Evolutionary conservation across 2,329 filamentous ascomycete genomes (phyloP), one percentile per base, ranked within the genome.

Genomic region (Aspergillus cejpii): DNA sequence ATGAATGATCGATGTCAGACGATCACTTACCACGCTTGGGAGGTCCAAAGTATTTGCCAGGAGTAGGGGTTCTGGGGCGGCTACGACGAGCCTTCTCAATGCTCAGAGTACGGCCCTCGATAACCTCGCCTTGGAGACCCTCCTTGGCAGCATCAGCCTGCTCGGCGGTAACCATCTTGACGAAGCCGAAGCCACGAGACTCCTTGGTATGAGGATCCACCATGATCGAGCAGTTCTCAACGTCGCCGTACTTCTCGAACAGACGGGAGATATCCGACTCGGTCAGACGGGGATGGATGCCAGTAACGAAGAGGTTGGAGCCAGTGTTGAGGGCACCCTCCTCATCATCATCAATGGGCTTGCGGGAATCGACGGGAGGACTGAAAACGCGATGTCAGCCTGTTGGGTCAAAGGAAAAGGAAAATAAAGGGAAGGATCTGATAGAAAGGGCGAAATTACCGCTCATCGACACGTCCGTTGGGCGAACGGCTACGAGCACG

Each of bases 201-300:
- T 98, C 92, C 74, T 95, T 94, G 63, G 87, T 94, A 71, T 98
- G 92, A 51, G 92, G 92, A 65, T 98, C 92, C 63, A 91, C 83
- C 92, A 98, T 98, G 74, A 98, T 98, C 70, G 96, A 94, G 75
- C 91, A 97, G 74, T 94, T 97, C 74, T 97, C 91, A 41, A 98
- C 92, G 66, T 95, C 89, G 58, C 92, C 92, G 63, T 97, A 97
- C 73, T 97, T 98, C 74, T 96, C 89, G 64, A 98, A 98, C 55
- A 98, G 83, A 67, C 89, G 89, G 43, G 86, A 85, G 50, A 98
- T 87, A 65, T 97, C 92, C 12, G 83, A 79, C 69, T 98, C 92
- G 38, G 80, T 83, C 55, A 98, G 80, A 61, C 87, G 86, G 46
- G 92, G 92, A 68, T 97, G 89, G 56, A 98, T 98, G 59, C 92